These are phyloP conservation scores for Vaccinium myrtillus DNA, from an alignment of 148 eudicot species.

Conservation along the genomic window DNA sequence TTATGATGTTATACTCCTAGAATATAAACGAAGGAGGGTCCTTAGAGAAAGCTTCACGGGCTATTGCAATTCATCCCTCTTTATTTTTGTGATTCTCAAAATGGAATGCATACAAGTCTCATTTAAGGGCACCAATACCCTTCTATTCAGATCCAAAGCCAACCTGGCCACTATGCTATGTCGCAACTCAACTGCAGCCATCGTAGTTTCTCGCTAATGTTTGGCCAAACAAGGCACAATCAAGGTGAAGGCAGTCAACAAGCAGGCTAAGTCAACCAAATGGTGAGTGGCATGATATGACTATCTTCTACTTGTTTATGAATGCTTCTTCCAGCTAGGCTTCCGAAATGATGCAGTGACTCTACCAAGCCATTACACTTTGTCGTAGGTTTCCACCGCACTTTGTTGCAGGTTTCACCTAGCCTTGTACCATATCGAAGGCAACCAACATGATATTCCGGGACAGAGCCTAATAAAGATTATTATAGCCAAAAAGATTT, in stretches of 20 bases:
- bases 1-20: background rate
- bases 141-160: background rate
- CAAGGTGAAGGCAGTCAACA: background rate
- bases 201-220: background rate
- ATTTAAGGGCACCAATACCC: background rate
- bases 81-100: background rate
- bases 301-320: background rate
- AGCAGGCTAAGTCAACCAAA: background rate
- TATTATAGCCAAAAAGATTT: background rate
- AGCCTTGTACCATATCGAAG: background rate
- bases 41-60: background rate
- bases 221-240: background rate
- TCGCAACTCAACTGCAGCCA: background rate
- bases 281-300: background rate
- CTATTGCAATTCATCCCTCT: background rate
- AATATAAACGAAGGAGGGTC: background rate
- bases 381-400: background rate
- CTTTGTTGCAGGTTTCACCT: background rate
- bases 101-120: background rate
- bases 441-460: background rate
- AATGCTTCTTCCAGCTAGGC: background rate
- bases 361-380: slow-evolving; percentile 9
- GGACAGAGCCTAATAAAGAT: slow-evolving; percentile 1
- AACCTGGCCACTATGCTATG: background rate
- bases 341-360: background rate